Percentiles rank a stretch among this genome's conserved stretches.
Conservation (phyloP, 176 grass and related monocot genomes). For the Ensete ventricosum region DNA sequence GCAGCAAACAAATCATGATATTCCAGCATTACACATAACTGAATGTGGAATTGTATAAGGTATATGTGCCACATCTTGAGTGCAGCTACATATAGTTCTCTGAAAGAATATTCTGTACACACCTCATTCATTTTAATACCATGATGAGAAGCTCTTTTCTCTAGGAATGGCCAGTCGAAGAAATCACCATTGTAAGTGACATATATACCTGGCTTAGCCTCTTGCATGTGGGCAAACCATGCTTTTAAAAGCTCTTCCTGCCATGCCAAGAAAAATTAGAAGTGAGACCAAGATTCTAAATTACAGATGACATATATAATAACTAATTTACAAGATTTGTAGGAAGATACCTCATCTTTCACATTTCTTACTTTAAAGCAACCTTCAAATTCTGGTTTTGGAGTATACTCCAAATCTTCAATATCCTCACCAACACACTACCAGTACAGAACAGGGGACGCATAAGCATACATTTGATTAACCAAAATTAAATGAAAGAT, state of each 20-base stretch:
- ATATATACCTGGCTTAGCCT: conserved; percentile 95
- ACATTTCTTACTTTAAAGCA: conserved; percentile 87
- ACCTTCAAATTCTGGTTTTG: conserved; percentile 94
- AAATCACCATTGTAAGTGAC: conserved; percentile 99
- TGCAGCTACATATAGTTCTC: not conserved
- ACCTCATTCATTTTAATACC: conserved; percentile 90
- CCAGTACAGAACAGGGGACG: conserved; percentile 24
- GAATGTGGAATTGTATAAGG: not conserved
- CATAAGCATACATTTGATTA: not conserved
- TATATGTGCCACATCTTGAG: not conserved
- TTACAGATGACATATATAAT: not conserved
- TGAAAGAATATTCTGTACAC: conserved; percentile 10
- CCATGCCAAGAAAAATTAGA: not conserved
- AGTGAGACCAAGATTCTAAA: not conserved
- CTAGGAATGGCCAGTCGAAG: conserved; percentile 98
- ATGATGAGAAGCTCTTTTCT: conserved; percentile 88
- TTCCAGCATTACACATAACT: not conserved
- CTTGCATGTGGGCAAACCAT: conserved; percentile 98
- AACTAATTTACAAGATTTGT: not conserved
- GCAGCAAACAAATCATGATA: not conserved
- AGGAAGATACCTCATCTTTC: conserved; percentile 59
- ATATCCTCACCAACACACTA: conserved; percentile 98
- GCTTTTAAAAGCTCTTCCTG: conserved; percentile 80
- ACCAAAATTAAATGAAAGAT: not conserved
- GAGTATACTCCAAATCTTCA: conserved; percentile 98